Evolutionary conservation across 202 grass and related monocot species (phyloP), one percentile per base, ranked within the genome.

Genomic region (Hordeum pubiflorum): DNA sequence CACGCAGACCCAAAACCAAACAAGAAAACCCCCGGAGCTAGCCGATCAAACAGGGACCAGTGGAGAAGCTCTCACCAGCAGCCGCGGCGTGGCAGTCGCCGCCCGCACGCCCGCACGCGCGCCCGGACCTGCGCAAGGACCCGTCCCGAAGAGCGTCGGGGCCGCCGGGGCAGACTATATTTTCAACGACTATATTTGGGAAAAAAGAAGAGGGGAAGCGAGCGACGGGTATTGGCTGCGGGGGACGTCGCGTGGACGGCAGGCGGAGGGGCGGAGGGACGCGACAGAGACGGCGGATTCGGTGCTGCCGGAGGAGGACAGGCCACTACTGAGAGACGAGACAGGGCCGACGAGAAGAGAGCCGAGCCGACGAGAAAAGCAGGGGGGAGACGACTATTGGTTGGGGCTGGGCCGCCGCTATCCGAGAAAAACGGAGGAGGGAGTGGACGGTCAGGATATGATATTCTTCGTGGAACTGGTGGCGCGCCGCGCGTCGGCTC

Each of bases 181-280:
- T 54, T n/a, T n/a, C 50, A 54, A 54, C 1, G 50, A 54, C 73
- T 69, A 10, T 82, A 75, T 38, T 55, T 33, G 9, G 57, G 8
- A 2, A n/a, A 52, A 52, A 52, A 7, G 8, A 48, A 14, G 2
- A 32, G 31, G 31, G 67, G 76, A 22, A 77, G 66, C 27, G 61
- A 18, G 13, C 60, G 64, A 26, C 32, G 57, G 36, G 23, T 23
- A 85, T 54, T n/a, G 66, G 26, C 54, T 34, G 12, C 58, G 43
- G 37, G 33, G 26, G 34, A 9, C n/a, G 76, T 87, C 76, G 84
- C 90, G 24, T 82, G 86, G 29, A 80, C 63, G 80, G 75, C 69
- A 29, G 79, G 65, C 29, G 44, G n/a, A 26, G 65, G 2, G 17
- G 83, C 41, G 55, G 55, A 36, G 63, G 6, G 48, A 66, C 57